Evolutionary conservation across 2,329 filamentous ascomycete species (phyloP), one percentile per base, ranked within the genome.

Genomic region (Ophiocordyceps unilateralis): DNA sequence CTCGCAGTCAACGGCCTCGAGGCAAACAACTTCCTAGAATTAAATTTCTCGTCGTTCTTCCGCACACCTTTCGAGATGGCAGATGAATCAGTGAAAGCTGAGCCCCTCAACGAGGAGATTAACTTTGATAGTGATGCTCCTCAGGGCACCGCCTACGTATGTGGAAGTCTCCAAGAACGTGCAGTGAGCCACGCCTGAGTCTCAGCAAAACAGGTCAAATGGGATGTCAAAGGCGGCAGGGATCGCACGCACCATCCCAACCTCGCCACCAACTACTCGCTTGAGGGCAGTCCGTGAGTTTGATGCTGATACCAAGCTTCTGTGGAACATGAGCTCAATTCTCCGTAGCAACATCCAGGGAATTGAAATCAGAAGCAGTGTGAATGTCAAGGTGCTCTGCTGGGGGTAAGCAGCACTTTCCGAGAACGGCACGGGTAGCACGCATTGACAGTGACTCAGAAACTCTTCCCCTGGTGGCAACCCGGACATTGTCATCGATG

Each of bases 191-290:
- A 40, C 2, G n/a, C 21, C 17, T 41, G 6, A 32, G 12, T 11
- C 14, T 39, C 9, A 26, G 7, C 20, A 22, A 21, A 41, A 17
- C 15, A 46, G 45, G 21, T 46, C 41, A 46, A 39, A 37, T 46
- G 45, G 45, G 37, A 44, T 34, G 45, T 46, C 30, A 38, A 44
- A n/a, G 45, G 45, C 12, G 40, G 41, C 15, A 38, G n/a, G 5
- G 41, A 46, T 39, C 45, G 43, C 37, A 28, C 23, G 2, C 45
- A 46, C n/a, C 12, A 34, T 4, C 20, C 43, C 24, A 14, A 28
- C 8, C n/a, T 46, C 15, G 19, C 44, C 41, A 46, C 45, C 5
- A 38, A 42, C 40, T 44, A 46, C 43, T 2, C 19, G 8, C 45
- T 46, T 19, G 37, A 43, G 2, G 45, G 45, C 3, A 12, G 15